A percentile compares a stretch with the other conserved stretches of the same genome.
These are phyloP conservation scores for Cyberlindnera misumaiensis DNA, from an alignment of 805 yeast species.

Conservation along the genomic window DNA sequence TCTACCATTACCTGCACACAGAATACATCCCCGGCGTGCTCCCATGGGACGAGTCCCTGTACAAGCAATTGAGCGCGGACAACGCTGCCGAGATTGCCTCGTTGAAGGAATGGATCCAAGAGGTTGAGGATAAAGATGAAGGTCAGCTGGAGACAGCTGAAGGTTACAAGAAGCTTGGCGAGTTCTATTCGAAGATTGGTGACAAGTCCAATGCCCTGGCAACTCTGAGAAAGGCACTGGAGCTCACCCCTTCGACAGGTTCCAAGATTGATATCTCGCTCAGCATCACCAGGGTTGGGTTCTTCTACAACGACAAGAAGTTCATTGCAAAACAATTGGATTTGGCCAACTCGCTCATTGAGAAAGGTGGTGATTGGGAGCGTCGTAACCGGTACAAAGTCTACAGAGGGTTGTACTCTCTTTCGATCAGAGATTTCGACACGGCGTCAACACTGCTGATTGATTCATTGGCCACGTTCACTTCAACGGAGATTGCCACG, in stretches of 20 bases:
- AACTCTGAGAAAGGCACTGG: conserved; percentile 66
- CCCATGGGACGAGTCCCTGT: conserved; percentile 56
- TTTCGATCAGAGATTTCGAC: conserved; percentile 79
- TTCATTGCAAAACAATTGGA: conserved; percentile 68
- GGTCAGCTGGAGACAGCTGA: conserved; percentile 80
- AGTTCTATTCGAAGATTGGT: conserved; percentile 79
- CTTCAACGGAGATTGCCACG: conserved; percentile 82
- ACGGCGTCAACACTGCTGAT: conserved; percentile 82
- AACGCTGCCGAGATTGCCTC: conserved; percentile 51
- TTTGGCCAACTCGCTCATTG: conserved; percentile 67
- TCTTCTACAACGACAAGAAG: conserved; percentile 73
- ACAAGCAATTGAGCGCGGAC: conserved; percentile 38
- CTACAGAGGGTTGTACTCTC: conserved; percentile 73
- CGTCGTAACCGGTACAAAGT: conserved; percentile 93
- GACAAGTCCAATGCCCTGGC: conserved; percentile 65
- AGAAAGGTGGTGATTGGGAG: conserved; percentile 99
- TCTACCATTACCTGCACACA: conserved; percentile 60
- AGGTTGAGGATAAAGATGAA: conserved; percentile 58
- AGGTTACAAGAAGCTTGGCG: conserved; percentile 76
- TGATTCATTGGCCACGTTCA: conserved; percentile 91
- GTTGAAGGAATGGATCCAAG: conserved; percentile 36
- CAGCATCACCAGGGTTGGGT: conserved; percentile 81
- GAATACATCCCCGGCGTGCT: conserved; percentile 34
- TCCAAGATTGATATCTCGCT: conserved; percentile 81
- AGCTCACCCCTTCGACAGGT: conserved; percentile 79